phyloP scores from a whole-genome alignment of 352 stramenopile species.

The Phytophthora palmivora region DNA sequence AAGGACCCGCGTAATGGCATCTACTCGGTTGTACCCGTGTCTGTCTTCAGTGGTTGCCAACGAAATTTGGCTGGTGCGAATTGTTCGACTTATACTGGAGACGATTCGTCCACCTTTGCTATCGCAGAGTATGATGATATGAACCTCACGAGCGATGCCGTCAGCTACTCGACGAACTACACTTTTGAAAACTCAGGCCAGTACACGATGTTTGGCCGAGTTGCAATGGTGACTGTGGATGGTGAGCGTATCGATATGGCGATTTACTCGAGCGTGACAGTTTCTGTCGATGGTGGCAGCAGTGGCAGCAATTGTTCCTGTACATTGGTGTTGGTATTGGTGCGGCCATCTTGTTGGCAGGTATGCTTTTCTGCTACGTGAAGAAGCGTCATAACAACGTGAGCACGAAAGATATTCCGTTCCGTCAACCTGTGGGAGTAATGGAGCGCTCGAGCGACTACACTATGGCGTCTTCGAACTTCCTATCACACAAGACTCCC shows the following conservation, averaged over 20 bases:
- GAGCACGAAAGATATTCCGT: constrained; percentile 79
- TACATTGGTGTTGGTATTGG: constrained; percentile 80
- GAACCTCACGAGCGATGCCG: constrained; percentile 68
- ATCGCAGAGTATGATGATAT: constrained; percentile 56
- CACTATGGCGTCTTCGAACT: constrained; percentile 73
- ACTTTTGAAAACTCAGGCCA: constrained; percentile 62
- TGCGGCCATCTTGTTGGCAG: constrained; percentile 65
- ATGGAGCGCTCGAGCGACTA: constrained; percentile 58
- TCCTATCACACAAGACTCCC: constrained; percentile 69
- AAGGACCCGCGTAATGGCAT: constrained; percentile 53
- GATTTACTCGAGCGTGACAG: constrained; percentile 76
- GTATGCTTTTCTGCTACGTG: constrained; percentile 73
- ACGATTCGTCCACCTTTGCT: constrained; percentile 62
- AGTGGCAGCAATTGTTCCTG: constrained; percentile 62
- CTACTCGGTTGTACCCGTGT: constrained; percentile 74
- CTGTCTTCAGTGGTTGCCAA: constrained; percentile 74
- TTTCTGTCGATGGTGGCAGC: constrained; percentile 57
- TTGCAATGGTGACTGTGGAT: constrained; percentile 77
- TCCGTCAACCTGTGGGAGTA: constrained; percentile 57
- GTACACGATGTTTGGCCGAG: constrained; percentile 75
- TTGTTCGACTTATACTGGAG: constrained; percentile 74
- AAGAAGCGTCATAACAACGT: constrained; percentile 66
- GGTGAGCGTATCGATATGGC: constrained; percentile 82
- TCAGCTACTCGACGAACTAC: constrained; percentile 63
- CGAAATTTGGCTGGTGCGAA: constrained; percentile 56